phyloP scores from a whole-genome alignment of 192 early-diverging fungal species.

The Coemansia sp. region DNA sequence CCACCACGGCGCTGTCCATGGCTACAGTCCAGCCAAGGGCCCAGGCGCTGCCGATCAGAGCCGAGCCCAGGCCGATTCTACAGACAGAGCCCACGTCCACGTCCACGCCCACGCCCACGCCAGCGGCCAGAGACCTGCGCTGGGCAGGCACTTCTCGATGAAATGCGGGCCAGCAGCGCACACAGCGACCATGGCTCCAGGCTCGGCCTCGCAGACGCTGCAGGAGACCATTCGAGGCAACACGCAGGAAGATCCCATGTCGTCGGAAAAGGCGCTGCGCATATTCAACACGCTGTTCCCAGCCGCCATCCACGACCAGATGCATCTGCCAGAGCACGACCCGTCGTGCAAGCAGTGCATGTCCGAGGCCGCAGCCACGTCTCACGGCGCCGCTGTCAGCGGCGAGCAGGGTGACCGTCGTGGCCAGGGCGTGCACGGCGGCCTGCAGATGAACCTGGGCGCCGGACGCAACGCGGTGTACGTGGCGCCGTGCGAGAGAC shows the following conservation, averaged over 20 bases:
- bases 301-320: slow-evolving; percentile 6
- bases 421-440: slow-evolving; percentile 7
- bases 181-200: not conserved
- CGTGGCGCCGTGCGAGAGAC: slow-evolving; percentile 50
- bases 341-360: slow-evolving; percentile 44
- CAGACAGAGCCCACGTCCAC: not conserved
- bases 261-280: slow-evolving; percentile 33
- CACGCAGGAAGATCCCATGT: slow-evolving; percentile 47
- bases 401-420: not conserved
- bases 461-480: slow-evolving; percentile 49
- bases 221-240: slow-evolving; percentile 32
- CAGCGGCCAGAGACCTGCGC: not conserved
- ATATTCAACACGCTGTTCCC: slow-evolving; percentile 39
- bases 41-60: not conserved
- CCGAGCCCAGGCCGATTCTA: not conserved
- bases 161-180: not conserved
- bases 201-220: slow-evolving; percentile 2
- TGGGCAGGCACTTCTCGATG: not conserved
- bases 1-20: not conserved
- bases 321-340: slow-evolving; percentile 17
- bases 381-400: slow-evolving; percentile 27
- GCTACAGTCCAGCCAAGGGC: not conserved
- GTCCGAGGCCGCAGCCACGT: slow-evolving; percentile 31
- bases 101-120: not conserved
- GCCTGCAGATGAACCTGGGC: slow-evolving; percentile 51